Evolutionary conservation across 1,284 basidiomycete genomes (phyloP), one percentile per base, ranked within the genome.

Genomic region (Rhodotorula sp.): DNA sequence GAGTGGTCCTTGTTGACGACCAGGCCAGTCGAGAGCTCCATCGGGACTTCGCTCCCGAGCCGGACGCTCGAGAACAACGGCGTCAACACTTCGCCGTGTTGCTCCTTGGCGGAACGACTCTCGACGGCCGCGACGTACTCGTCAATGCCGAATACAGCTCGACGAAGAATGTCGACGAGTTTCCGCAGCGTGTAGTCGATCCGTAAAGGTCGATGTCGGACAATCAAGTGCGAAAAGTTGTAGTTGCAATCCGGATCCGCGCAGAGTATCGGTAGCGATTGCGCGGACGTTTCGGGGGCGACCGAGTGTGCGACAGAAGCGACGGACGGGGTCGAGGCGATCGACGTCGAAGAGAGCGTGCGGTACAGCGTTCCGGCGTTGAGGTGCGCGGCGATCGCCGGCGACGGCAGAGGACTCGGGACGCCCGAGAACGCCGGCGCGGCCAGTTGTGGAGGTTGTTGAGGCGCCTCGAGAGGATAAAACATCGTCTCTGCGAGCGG

Each of bases 101-200:
- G 57, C 4, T n/a, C 26, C 29, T 43, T 10, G 31, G 8, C 29
- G 26, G 54, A n/a, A 1, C 29, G 18, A 14, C 29, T 31, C 6
- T 14, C 46, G 34, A 31, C 26, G 23, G 54, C 60, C n/a, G 26
- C 34, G 21, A 7, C 39, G 43, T 63, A 54, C 0, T 26, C 62
- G 31, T 62, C 69, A 12, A 70, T 49, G 10, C 34, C 39, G 43
- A 26, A 14, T 61, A 76, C 47, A 23, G 69, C 64, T 5, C 58
- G 51, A 3, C 71, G 65, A 1, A 78, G 47, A 12, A 72, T 54
- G 5, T 65, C 64, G 58, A 75, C 52, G 29, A 76, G 34, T 48
- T 78, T 78, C 47, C 76, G 77, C 1, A 78, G 47, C 21, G 70
- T 71, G 56, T 69, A 71, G 66, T 78, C 76, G 43, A 72, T 65